Evolutionary conservation across 495 filamentous ascomycete genomes (phyloP), one percentile per base, ranked within the genome.

Genomic region (Bombardia bombarda): DNA sequence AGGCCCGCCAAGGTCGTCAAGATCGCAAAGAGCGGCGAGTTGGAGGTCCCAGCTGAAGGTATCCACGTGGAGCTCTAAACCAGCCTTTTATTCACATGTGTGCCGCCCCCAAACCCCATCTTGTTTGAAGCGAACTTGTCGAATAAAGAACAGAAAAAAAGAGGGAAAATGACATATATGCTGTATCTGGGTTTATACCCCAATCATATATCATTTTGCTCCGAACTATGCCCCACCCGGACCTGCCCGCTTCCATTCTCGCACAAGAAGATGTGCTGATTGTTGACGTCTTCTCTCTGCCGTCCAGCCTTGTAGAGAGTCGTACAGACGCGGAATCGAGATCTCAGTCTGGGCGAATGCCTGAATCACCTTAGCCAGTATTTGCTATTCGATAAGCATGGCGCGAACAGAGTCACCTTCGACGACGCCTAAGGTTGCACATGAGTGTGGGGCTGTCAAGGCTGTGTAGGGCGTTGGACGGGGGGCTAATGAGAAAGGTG

Each of bases 11-110:
- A 82, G 68, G 52, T 70, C 13, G 77, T 99, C 61, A 95, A 86
- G 78, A 94, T 98, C 57, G 80, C 65, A 39, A 93, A 96, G 80
- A 90, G 87, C 65, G 92, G 92, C 56, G 93, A 98, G 77, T 72
- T 96, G 40, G 73, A 79, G 65, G 74, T 90, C 51, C 84, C 87
- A 55, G 67, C 80, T 63, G 89, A 96, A 98, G 92, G 92, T 98
- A 96, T 86, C 77, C 86, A 93, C 67, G 81, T 83, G 68, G 92
- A 97, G 68, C 86, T 96, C 66, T 97, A 87, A 77, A 74, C 53
- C 26, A 40, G 33, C 45, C 24, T 46, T 44, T 43, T 23, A 23
- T 13, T 2, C 21, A 12, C 28, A 16, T 32, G 22, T 13, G 12
- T 21, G 21, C 35, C 3, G 19, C 21, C n/a, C n/a, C n/a, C n/a